Evolutionary conservation across 306 rosid genomes (phyloP).

Genomic region (Citrullus mucosospermus): DNA sequence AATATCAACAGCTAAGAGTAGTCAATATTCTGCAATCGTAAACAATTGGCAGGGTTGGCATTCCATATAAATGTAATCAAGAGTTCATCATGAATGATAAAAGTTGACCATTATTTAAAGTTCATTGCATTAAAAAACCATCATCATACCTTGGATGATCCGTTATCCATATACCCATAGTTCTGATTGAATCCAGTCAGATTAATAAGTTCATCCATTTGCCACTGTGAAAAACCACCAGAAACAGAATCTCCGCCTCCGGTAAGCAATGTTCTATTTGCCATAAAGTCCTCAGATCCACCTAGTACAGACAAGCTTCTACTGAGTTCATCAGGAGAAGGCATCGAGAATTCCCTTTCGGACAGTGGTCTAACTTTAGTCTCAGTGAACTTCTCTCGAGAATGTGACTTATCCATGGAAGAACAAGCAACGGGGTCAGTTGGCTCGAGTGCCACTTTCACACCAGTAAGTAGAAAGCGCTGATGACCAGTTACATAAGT

Average conservation of each 20-base stretch:
- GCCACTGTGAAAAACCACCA: constrained; percentile 62
- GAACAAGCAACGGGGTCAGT: constrained; percentile 27
- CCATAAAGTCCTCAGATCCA: constrained; percentile 33
- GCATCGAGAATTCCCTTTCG: constrained; percentile 23
- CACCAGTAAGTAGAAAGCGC: constrained; percentile 20
- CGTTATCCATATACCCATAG: constrained; percentile 51
- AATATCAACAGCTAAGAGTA: not conserved
- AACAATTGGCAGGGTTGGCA: not conserved
- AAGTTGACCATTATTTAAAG: not conserved
- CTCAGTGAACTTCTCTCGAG: constrained; percentile 34
- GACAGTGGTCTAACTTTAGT: constrained; percentile 20
- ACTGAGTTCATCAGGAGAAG: constrained; percentile 25
- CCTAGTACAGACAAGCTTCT: constrained; percentile 24
- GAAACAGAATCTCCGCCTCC: constrained; percentile 68
- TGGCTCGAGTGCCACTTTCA: constrained; percentile 21
- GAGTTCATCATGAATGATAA: not conserved
- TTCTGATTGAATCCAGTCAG: constrained; percentile 46
- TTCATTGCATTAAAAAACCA: constrained; percentile 6
- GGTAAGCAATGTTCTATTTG: constrained; percentile 25
- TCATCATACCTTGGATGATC: constrained; percentile 62
- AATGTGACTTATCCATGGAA: constrained; percentile 24
- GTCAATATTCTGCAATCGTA: not conserved
- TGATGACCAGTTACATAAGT: constrained; percentile 13
- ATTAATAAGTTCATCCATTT: constrained; percentile 54
- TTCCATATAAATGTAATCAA: not conserved